A percentile compares a stretch with the other conserved stretches of the same genome.
phyloP scores from a whole-genome alignment of 2,329 filamentous ascomycete species.

The Sphaerulina populicola region DNA sequence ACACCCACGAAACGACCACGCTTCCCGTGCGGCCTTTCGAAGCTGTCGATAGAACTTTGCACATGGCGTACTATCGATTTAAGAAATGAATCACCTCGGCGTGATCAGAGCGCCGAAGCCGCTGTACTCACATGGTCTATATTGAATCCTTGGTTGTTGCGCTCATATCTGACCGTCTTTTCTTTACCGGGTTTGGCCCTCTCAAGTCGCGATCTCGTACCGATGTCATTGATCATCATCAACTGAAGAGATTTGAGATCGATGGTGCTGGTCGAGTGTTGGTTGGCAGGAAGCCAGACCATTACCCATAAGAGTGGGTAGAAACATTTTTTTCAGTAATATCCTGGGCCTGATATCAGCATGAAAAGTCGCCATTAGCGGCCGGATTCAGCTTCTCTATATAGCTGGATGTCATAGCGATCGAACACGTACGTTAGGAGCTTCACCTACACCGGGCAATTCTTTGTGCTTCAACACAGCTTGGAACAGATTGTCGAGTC shows the following conservation, averaged over 20 bases:
- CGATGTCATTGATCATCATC: not conserved
- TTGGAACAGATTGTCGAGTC: constrained; percentile 50
- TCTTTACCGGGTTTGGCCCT: not conserved
- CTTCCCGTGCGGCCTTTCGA: not conserved
- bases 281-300: constrained; percentile 1
- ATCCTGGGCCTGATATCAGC: not conserved
- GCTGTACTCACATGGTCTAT: not conserved
- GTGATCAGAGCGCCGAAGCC: not conserved
- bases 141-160: not conserved
- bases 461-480: constrained; percentile 29
- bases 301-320: constrained; percentile 11
- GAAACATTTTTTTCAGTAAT: constrained; percentile 6
- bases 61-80: not conserved
- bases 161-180: not conserved
- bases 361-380: constrained; percentile 2
- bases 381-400: constrained; percentile 4
- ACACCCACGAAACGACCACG: not conserved
- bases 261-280: not conserved
- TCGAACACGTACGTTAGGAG: constrained; percentile 12
- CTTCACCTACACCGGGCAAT: constrained; percentile 21
- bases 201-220: not conserved
- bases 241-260: not conserved
- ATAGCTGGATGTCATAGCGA: constrained; percentile 10
- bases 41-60: no score
- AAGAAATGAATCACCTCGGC: not conserved